These are phyloP conservation scores for Perilla frutescens DNA, from an alignment of 257 asterid genomes.

Conservation along the genomic window DNA sequence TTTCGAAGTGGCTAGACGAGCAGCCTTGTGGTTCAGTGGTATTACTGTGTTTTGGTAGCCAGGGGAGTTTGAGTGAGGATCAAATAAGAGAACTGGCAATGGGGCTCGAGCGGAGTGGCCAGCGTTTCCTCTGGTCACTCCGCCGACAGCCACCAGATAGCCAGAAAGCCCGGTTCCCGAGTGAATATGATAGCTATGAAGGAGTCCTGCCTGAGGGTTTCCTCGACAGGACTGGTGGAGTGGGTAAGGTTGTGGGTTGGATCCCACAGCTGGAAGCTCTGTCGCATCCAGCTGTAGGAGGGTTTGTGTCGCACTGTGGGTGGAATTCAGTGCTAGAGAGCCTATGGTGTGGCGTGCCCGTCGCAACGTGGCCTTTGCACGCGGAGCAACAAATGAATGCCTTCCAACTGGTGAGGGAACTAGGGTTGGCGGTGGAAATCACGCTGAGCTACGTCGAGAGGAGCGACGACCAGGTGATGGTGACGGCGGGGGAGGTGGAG, in stretches of 20 bases:
- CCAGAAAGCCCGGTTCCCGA: conserved; percentile 45
- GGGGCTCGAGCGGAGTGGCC: conserved; percentile 55
- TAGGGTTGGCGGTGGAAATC: conserved; percentile 54
- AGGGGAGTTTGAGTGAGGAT: conserved; percentile 48
- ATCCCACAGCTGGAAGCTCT: conserved; percentile 54
- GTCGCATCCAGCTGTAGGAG: conserved; percentile 55
- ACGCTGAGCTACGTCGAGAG: conserved; percentile 45
- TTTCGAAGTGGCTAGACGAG: conserved; percentile 51
- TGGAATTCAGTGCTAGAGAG: conserved; percentile 75
- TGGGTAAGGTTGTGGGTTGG: conserved; percentile 69
- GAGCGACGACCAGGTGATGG: conserved; percentile 24
- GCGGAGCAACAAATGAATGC: conserved; percentile 71
- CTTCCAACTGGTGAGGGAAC: conserved; percentile 58
- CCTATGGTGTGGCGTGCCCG: conserved; percentile 64
- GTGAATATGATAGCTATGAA: conserved; percentile 40
- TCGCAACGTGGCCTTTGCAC: conserved; percentile 68
- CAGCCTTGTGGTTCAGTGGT: conserved; percentile 52
- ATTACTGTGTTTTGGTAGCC: conserved; percentile 62
- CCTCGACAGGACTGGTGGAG: conserved; percentile 42
- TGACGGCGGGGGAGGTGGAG: conserved; percentile 46
- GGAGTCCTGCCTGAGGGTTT: conserved; percentile 60
- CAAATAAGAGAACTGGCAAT: conserved; percentile 51
- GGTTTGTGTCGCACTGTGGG: conserved; percentile 73
- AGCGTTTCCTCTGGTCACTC: conserved; percentile 61
- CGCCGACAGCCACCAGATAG: conserved; percentile 35